Base-by-base conservation (phyloP, 345 rosid genomes). In the Gossypium herbaceum region DNA sequence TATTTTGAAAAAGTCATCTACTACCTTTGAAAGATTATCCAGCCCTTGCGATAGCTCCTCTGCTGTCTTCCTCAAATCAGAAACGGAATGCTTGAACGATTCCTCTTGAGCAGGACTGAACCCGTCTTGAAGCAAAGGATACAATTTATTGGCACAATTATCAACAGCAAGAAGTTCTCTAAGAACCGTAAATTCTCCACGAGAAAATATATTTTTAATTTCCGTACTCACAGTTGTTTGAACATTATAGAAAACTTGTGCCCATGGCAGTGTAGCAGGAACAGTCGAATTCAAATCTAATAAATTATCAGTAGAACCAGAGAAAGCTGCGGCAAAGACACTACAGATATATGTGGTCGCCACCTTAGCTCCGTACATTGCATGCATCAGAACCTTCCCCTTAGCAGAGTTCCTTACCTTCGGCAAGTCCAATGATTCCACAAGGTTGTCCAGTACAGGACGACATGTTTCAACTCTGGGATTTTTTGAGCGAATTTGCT, bases 331-430 rank as follows among this genome's bases (percentile, higher is more conserved):
- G 39, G 91, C 85, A 48, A 91, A 90, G 22, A 90, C 83, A 60
- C 97, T 85, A 72, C 98, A 95, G 55, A 92, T 79, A 74, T 88
- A 92, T 57, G 91, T 74, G 45, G 97, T 92, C 59, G 75, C 85
- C 79, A 90, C 94, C 87, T 92, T 94, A 60, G 88, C 97, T 54
- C 97, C 97, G 57, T 86, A 90, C 87, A 94, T 86, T 13, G 97
- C 97, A 3, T 82, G 88, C 97, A 92, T 94, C 81, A 94, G 83
- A 48, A 94, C 97, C 74, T 92, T 92, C 16, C 93, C 98, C 77
- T 92, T 91, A 55, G 90, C 82, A 29, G 97, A 92, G 82, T 92
- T 89, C 85, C 91, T 94, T 19, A 92, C 95, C 89, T 91, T 92
- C 20, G 95, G 98, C 82, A 90, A 79, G 77, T 80, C 68, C 44